Base-by-base conservation (phyloP, 805 yeast species). In the Cyberlindnera xishuangbannaensis region DNA sequence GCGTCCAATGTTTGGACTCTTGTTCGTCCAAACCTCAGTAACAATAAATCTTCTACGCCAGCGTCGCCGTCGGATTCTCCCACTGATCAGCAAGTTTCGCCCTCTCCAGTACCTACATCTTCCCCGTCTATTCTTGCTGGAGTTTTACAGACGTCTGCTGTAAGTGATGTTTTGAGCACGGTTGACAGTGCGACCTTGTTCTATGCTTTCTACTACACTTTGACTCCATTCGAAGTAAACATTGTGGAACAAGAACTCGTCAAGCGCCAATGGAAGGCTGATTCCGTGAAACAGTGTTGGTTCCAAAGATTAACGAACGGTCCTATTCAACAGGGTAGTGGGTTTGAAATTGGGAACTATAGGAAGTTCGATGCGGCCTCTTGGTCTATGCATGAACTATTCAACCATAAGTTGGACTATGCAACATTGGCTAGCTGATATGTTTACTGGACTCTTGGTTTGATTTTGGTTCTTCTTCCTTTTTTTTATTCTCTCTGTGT, bases 1-100 rank as follows among this genome's bases (percentile, higher is more conserved):
- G 83, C 94, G 7, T 83, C 86, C 27, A 76, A 82, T 20, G 83
- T 81, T 54, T 90, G 86, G 62, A 95, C 96, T 13, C 79, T 76
- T 50, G 87, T 80, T 38, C 85, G 86, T 21, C 43, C 64, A 15
- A 65, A 65, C 34, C 56, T 81, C 13, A 11, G 11, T 8, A 19
- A 19, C 10, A 11, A 19, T 19, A 11, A 19, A n/a, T n/a, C n/a
- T n/a, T n/a, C n/a, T n/a, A n/a, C n/a, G n/a, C n/a, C n/a, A n/a
- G n/a, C n/a, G n/a, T n/a, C n/a, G n/a, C n/a, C n/a, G n/a, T n/a
- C n/a, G n/a, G n/a, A n/a, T n/a, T n/a, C n/a, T n/a, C n/a, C n/a
- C n/a, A n/a, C n/a, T n/a, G n/a, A n/a, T n/a, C n/a, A n/a, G n/a
- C n/a, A n/a, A n/a, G n/a, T n/a, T n/a, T n/a, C n/a, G n/a, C n/a